Evolutionary conservation across 129 eudicot genomes (phyloP).

Genomic region (Arctium lappa): DNA sequence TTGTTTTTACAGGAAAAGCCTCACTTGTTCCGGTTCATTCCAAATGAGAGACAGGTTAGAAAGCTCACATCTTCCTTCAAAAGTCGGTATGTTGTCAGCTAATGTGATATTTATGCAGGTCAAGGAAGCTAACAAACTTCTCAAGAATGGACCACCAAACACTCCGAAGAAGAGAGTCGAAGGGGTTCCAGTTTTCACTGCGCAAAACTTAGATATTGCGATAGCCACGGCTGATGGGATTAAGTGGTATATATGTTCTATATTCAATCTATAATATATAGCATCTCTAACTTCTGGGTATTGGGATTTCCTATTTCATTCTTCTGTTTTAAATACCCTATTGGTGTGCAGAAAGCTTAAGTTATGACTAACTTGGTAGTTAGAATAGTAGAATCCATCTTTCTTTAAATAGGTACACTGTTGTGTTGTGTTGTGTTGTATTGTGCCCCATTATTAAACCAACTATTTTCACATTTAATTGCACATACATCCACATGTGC

Average conservation of each 20-base stretch:
- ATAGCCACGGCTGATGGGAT: constrained; percentile 82
- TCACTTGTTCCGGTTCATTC: constrained; percentile 77
- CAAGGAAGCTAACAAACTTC: constrained; percentile 81
- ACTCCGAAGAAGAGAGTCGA: constrained; percentile 54
- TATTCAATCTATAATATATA: neutral
- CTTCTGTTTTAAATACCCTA: neutral
- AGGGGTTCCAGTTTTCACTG: constrained; percentile 95
- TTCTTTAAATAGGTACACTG: neutral
- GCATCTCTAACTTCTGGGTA: neutral
- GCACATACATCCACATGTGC: neutral
- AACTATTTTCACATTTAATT: too few relatives aligned
- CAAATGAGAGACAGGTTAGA: constrained; percentile 79
- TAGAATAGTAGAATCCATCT: neutral
- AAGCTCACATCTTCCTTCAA: neutral
- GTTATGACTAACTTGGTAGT: neutral
- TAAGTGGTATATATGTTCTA: constrained; percentile 54
- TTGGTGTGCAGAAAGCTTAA: neutral
- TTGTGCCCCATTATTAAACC: neutral
- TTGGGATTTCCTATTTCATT: neutral
- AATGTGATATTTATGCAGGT: constrained; percentile 42
- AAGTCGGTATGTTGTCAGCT: neutral
- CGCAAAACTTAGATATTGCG: constrained; percentile 85
- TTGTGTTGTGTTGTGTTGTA: neutral
- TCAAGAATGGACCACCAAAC: constrained; percentile 46
- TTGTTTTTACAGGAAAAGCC: constrained; percentile 64